Evolutionary conservation across 768 basidiomycete genomes (phyloP).

Genomic region (Filobasidium floriforme): DNA sequence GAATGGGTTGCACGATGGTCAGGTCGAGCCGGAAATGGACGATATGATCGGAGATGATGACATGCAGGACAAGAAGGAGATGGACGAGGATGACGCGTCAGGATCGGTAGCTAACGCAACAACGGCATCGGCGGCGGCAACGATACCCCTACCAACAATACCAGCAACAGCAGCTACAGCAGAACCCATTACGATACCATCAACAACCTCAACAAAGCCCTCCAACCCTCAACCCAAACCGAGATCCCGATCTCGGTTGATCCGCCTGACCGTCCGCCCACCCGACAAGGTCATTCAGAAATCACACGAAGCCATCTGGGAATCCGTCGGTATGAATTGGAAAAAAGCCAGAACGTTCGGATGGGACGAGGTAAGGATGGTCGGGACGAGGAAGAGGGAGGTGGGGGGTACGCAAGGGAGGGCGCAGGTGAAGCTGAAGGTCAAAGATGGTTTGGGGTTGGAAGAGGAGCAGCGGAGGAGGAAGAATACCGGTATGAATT

Average conservation of each 20-base stretch:
- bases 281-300: conserved; percentile 2
- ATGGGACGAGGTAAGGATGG: not conserved
- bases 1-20: not conserved
- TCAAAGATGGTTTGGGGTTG: no score
- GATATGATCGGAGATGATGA: not conserved
- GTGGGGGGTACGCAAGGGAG: not conserved
- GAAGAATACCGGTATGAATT: not conserved
- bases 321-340: conserved; percentile 7
- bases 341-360: not conserved
- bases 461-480: not conserved
- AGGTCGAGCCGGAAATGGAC: not conserved
- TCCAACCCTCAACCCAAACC: not conserved
- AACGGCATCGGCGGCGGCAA: not conserved
- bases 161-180: not conserved
- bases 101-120: no score
- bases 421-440: conserved; percentile 1
- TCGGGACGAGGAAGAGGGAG: conserved; percentile 2
- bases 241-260: not conserved
- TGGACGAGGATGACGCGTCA: no score
- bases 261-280: not conserved
- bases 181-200: not conserved
- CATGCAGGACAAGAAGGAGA: no score
- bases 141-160: not conserved
- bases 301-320: conserved; percentile 2
- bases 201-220: not conserved